Conservation (phyloP, 78 protist species). For the Emiliania huxleyi region DNA sequence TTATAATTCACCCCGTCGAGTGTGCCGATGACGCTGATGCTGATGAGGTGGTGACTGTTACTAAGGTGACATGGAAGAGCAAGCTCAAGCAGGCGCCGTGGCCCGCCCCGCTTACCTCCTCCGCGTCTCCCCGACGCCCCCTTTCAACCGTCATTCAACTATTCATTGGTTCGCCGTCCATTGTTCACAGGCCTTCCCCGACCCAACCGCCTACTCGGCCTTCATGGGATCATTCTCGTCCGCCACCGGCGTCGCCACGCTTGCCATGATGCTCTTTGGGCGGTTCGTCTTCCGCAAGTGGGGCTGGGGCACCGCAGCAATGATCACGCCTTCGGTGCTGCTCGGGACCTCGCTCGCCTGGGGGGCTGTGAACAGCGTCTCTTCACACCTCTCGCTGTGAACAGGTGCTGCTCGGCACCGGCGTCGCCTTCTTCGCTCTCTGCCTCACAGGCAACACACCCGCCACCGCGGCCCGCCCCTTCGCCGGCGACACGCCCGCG, state of each 20-base stretch:
- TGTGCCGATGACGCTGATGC: too few species aligned
- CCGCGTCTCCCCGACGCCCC: neutral
- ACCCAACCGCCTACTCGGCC: neutral
- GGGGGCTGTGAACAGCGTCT: too few species aligned
- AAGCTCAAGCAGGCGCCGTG: slow-evolving; percentile 1
- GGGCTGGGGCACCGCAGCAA: slow-evolving; percentile 12
- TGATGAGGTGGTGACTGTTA: too few species aligned
- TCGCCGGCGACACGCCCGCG: too few species aligned
- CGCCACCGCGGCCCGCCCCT: too few species aligned
- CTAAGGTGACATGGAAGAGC: neutral
- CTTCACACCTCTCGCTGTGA: too few species aligned
- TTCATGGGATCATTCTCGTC: slow-evolving; percentile 12
- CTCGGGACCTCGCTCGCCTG: too few species aligned
- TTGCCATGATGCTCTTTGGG: neutral
- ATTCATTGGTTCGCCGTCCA: neutral
- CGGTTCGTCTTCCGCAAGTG: neutral
- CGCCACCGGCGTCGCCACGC: neutral
- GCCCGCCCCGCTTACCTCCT: neutral
- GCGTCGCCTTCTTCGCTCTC: neutral
- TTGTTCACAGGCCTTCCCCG: slow-evolving; percentile 3
- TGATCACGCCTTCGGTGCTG: neutral
- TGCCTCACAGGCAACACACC: neutral
- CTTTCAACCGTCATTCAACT: too few species aligned
- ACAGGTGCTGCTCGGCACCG: neutral
- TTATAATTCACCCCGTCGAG: too few species aligned